A percentile compares a stretch with the other conserved stretches of the same genome.
These are phyloP conservation scores for Fragaria nilgerrensis DNA, from an alignment of 306 rosid genomes.

Conservation along the genomic window DNA sequence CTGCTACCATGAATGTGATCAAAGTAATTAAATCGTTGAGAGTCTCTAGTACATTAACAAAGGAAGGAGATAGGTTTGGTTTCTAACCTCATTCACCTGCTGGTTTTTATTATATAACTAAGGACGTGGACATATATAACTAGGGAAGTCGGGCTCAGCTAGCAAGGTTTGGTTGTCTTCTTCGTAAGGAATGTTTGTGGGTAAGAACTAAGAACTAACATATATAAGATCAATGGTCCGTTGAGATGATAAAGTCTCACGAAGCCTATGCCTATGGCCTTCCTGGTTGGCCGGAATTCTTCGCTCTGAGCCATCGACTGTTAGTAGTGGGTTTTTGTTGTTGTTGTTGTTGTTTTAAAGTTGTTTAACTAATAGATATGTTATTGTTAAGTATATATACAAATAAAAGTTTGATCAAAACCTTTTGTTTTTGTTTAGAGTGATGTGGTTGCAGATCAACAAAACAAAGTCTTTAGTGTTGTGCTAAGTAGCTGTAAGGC, in stretches of 20 bases:
- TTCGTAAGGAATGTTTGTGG: neutral
- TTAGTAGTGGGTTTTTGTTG: neutral
- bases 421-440: neutral
- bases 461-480: neutral
- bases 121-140: neutral
- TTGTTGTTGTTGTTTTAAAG: too few relatives aligned
- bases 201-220: neutral
- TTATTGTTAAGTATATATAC: neutral
- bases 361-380: neutral
- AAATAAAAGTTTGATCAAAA: neutral
- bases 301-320: neutral
- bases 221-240: neutral
- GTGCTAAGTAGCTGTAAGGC: neutral
- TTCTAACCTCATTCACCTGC: neutral
- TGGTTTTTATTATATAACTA: neutral
- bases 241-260: neutral
- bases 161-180: neutral
- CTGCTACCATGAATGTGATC: neutral
- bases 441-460: neutral
- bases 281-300: neutral
- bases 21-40: neutral
- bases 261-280: neutral
- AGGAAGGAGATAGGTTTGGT: too few relatives aligned
- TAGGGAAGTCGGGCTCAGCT: neutral
- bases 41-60: too few relatives aligned